These are phyloP conservation scores for Kwoniella bestiolae DNA, from an alignment of 768 basidiomycete species.

Conservation along the genomic window DNA sequence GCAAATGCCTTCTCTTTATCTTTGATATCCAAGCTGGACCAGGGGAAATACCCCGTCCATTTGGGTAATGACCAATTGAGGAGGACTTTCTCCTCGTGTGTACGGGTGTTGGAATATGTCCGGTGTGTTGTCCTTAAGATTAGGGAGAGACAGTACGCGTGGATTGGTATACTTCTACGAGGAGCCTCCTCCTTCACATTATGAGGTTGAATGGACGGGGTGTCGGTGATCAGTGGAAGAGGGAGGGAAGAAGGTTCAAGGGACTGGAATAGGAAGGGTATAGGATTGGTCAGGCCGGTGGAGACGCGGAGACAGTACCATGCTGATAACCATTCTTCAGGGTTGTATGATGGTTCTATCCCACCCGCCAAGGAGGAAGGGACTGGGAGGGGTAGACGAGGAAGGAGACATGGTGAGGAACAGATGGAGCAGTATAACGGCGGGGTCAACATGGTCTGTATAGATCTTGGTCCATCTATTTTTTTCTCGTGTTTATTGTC, in stretches of 20 bases:
- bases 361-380: neutral
- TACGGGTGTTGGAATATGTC: conserved; percentile 12
- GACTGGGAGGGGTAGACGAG: conserved; percentile 13
- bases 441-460: neutral
- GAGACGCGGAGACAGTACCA: conserved; percentile 15
- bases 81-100: conserved; percentile 27
- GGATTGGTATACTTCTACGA: conserved; percentile 18
- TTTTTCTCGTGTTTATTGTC: no score
- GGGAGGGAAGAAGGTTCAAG: neutral
- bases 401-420: conserved; percentile 28
- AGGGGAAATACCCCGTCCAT: conserved; percentile 28
- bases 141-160: conserved; percentile 29
- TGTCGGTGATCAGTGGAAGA: no score
- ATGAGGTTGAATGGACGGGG: no score
- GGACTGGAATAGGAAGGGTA: neutral
- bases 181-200: neutral
- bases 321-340: conserved; percentile 10
- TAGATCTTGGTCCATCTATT: neutral
- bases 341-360: no score
- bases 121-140: conserved; percentile 12
- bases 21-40: conserved; percentile 2
- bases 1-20: neutral
- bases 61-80: conserved; percentile 34
- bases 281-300: conserved; percentile 8
- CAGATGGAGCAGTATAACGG: conserved; percentile 35